Base-by-base conservation (phyloP, 139 green algal genomes). In the Chlamydomonas eustigma region DNA sequence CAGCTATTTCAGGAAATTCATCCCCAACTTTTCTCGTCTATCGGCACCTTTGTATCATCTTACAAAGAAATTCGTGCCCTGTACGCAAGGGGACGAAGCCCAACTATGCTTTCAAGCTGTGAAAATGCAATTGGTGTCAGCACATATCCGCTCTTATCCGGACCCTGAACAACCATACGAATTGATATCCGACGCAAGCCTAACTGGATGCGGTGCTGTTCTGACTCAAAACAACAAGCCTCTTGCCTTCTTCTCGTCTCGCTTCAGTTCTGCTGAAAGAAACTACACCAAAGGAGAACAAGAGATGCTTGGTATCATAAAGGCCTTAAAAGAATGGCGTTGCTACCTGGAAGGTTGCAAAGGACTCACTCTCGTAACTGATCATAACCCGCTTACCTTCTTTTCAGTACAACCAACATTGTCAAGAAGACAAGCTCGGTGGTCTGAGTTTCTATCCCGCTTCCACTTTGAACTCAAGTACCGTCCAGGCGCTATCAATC, bases 1-100 rank as follows among this genome's bases (percentile, higher is more conserved):
- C 0, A 84, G 80, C n/a, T 92, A 80, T 51, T 92, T 84, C 51
- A 37, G 85, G 0, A 67, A 73, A 12, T 88, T 86, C 64, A 76
- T 91, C 18, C n/a, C 73, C 0, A n/a, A 71, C 6, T 91, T 81
- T 37, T 50, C 74, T 2, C 24, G 39, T 34, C 77, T 89, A 25
- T 80, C 70, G 4, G 64, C 64, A 35, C 85, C 85, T 0, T 74
- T 89, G n/a, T 76, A 66, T 31, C 34, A 76, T 1, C 65, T 90
- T 4, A 70, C 73, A 2, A 74, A 75, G 4, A 79, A 81, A 25
- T 63, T 77, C 30, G 25, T 44, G 18, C 68, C 51, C 52, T 89
- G 76, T 34, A 18, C 25, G 6, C 63, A 31, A 22, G 12, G 30
- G 71, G 75, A 52, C 33, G 3, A 37, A 5, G 35, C 2, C 4